Base-by-base conservation (phyloP, 306 rosid genomes). In the Luffa aegyptiaca region DNA sequence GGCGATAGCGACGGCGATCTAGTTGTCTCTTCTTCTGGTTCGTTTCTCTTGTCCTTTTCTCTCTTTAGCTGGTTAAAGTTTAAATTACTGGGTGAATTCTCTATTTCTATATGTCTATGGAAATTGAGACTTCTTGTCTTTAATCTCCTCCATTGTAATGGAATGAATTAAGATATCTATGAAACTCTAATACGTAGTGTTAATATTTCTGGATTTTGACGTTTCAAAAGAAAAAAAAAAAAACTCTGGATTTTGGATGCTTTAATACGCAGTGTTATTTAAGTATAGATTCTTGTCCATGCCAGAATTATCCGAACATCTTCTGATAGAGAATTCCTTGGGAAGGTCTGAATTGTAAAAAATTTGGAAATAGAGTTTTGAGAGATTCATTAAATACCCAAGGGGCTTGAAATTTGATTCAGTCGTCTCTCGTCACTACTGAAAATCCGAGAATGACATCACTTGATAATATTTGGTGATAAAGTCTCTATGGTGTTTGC, bases 1-100 rank as follows among this genome's bases (percentile, higher is more conserved):
- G 63, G 8, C 31, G 77, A 39, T 35, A 44, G 69, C 56, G 10
- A 66, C 51, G 18, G n/a, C 39, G 56, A 70, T 70, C 49, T 14
- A 10, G 5, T 10, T 44, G 70, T 31, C 44, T 37, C 62, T 33
- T 86, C 79, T 77, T 81, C 84, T 33, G 84, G 79, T 81, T 57
- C 11, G 70, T 56, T 17, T 17, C 12, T 18, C 46, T 44, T 69
- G 3, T 70, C 18, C 55, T 69, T 69, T 39, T 66, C 49, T 8
- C 1, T 2, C 41, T 5, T 16, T 3, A 6, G 5, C 21, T 37
- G 11, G 48, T 36, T 37, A 1, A 65, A 3, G 13, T 64, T 64
- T 17, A 6, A 65, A 4, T n/a, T 17, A n/a, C 26, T 8, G 10
- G n/a, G 35, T 57, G 35, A 20, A 66, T 66, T 66, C 31, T 42